phyloP scores from a whole-genome alignment of 768 basidiomycete species.

The Leccinum arenicola region DNA sequence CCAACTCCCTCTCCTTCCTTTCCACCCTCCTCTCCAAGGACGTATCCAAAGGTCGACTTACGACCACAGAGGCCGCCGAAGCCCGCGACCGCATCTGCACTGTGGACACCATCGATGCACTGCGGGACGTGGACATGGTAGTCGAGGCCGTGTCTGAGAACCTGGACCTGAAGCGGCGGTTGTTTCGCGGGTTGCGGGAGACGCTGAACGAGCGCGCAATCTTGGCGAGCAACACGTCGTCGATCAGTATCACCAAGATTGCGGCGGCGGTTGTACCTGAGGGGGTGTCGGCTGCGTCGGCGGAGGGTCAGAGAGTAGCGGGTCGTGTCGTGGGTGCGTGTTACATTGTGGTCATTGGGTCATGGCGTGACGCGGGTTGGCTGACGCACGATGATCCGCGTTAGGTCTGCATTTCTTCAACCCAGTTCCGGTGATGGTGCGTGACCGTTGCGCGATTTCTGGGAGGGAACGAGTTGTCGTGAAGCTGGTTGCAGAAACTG shows the following conservation, averaged over 20 bases:
- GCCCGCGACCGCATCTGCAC: conserved; percentile 64
- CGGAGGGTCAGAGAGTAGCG: conserved; percentile 60
- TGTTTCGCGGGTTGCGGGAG: conserved; percentile 70
- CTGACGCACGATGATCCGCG: not conserved
- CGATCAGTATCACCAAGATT: conserved; percentile 93
- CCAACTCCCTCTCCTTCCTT: conserved; percentile 67
- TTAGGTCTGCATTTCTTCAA: conserved; percentile 93
- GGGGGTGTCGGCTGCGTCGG: conserved; percentile 55
- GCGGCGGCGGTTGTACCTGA: conserved; percentile 72
- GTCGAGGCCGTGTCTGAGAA: conserved; percentile 93
- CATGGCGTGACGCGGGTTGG: not conserved
- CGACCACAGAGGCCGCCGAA: conserved; percentile 66
- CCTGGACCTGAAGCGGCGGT: conserved; percentile 68
- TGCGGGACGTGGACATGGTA: conserved; percentile 86
- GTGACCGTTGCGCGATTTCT: conserved; percentile 11
- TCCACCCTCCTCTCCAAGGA: conserved; percentile 89
- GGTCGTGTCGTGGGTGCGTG: conserved; percentile 77
- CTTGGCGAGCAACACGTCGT: conserved; percentile 90
- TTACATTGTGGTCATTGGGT: not conserved
- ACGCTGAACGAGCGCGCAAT: conserved; percentile 73
- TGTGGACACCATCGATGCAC: conserved; percentile 54
- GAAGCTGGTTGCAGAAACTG: conserved; percentile 56
- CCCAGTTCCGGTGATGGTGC: conserved; percentile 93
- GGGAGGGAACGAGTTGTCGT: too few species aligned
- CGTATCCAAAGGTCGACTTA: conserved; percentile 76